phyloP scores from a whole-genome alignment of 768 basidiomycete genomes.

The Lentinus tigrinus region DNA sequence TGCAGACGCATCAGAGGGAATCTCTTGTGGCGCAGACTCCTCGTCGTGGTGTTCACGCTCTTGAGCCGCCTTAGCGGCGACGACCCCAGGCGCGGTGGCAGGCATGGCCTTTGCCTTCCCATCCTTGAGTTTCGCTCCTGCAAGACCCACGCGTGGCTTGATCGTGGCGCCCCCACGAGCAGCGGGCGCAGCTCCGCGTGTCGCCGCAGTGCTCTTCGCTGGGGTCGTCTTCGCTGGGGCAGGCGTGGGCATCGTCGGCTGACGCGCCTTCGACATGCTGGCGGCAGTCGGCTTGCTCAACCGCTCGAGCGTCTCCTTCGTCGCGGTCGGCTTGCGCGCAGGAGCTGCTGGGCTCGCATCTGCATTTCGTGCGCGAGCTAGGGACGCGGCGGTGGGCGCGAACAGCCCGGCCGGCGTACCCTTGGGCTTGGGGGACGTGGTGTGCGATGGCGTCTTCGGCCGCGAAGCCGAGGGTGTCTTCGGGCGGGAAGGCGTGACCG shows the following conservation, averaged over 20 bases:
- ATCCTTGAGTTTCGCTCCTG: constrained; percentile 20
- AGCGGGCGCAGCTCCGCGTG: constrained; percentile 15
- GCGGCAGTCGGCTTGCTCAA: constrained; percentile 84
- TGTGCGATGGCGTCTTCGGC: constrained; percentile 25
- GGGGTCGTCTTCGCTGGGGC: constrained; percentile 6
- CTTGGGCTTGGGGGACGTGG: constrained; percentile 42
- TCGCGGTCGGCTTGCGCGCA: constrained; percentile 53
- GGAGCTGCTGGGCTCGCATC: constrained; percentile 46
- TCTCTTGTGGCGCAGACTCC: constrained; percentile 24
- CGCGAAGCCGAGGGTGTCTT: constrained; percentile 27
- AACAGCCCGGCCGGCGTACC: constrained; percentile 63
- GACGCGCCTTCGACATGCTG: constrained; percentile 61
- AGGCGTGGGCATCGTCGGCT: constrained; percentile 23
- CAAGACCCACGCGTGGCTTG: constrained; percentile 10
- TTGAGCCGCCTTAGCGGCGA: constrained; percentile 10
- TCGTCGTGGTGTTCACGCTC: constrained; percentile 13
- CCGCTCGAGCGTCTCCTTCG: constrained; percentile 57
- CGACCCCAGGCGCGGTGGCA: constrained; percentile 25
- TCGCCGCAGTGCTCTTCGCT: constrained; percentile 8
- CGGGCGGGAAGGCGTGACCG: constrained; percentile 29
- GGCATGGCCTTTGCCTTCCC: constrained; percentile 28
- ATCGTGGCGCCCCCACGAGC: background rate
- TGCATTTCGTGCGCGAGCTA: constrained; percentile 65
- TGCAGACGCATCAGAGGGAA: constrained; percentile 1
- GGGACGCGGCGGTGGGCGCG: constrained; percentile 81